phyloP scores from a whole-genome alignment of 306 rosid species.

The Hylodesmum podocarpum region DNA sequence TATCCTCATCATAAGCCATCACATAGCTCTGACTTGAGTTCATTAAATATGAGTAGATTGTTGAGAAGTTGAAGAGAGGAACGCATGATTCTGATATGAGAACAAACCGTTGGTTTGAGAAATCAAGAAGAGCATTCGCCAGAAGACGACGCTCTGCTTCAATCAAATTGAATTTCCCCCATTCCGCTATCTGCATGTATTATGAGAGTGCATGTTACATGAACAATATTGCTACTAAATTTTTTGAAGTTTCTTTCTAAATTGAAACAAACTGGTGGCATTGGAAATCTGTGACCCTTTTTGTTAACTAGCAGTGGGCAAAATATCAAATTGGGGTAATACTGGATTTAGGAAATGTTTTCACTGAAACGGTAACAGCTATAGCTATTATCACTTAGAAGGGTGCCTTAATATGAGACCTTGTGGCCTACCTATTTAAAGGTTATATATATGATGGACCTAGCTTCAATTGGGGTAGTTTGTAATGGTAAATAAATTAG shows the following conservation, averaged over 20 bases:
- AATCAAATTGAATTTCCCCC: constrained; percentile 83
- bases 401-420: neutral
- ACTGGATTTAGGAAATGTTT: neutral
- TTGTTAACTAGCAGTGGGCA: neutral
- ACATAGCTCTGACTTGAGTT: constrained; percentile 52
- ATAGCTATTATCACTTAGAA: neutral
- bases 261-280: neutral
- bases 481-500: neutral
- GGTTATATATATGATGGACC: constrained; percentile 1
- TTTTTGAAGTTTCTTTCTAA: neutral
- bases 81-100: constrained; percentile 83
- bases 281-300: too few species aligned
- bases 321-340: neutral
- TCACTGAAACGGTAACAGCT: neutral
- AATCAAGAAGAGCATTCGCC: constrained; percentile 77
- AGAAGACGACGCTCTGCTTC: constrained; percentile 83
- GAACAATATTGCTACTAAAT: neutral
- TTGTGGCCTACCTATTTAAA: neutral
- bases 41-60: constrained; percentile 56
- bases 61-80: constrained; percentile 76
- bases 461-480: neutral
- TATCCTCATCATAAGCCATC: constrained; percentile 50
- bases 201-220: too few species aligned
- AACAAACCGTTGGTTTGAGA: constrained; percentile 78
- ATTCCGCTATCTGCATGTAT: constrained; percentile 52